Evolutionary conservation across 169 alveolate genomes (phyloP).

Genomic region (Eimeria zaria): DNA sequence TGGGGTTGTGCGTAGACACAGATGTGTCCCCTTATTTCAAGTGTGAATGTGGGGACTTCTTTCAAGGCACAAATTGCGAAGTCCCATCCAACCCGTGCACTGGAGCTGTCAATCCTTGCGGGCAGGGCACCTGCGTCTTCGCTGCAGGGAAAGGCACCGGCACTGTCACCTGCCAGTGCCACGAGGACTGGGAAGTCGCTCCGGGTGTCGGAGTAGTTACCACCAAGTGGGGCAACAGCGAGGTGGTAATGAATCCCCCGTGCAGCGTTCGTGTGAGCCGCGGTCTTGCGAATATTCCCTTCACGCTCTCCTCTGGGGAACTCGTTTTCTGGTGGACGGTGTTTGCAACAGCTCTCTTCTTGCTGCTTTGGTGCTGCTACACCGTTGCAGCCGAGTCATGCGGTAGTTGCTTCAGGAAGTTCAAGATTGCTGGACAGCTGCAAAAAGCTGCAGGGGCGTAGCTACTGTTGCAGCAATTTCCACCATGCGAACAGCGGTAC

Average conservation of each 20-base stretch:
- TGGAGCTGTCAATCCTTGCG: conserved; percentile 80
- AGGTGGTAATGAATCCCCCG: conserved; percentile 73
- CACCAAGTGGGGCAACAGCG: conserved; percentile 80
- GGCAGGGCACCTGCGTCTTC: conserved; percentile 78
- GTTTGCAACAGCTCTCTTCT: conserved; percentile 43
- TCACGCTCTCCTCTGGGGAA: conserved; percentile 76
- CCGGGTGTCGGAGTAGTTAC: conserved; percentile 65
- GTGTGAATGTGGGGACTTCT: conserved; percentile 84
- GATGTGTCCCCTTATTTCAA: conserved; percentile 72
- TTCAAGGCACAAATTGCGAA: conserved; percentile 75
- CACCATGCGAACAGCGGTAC: background rate
- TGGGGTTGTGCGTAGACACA: conserved; percentile 68
- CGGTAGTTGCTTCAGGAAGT: conserved; percentile 25
- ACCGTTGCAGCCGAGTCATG: conserved; percentile 76
- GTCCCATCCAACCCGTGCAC: conserved; percentile 80
- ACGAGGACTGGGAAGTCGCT: conserved; percentile 78
- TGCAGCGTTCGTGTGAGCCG: conserved; percentile 78
- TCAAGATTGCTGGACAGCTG: conserved; percentile 34
- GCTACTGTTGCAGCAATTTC: background rate
- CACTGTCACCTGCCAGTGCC: conserved; percentile 80
- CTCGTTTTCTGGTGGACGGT: conserved; percentile 81
- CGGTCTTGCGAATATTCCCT: conserved; percentile 72
- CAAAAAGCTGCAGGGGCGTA: conserved; percentile 42
- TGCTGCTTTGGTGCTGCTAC: conserved; percentile 83
- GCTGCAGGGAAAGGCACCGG: conserved; percentile 83